Evolutionary conservation across 2,329 filamentous ascomycete species (phyloP), one percentile per base, ranked within the genome.

Genomic region (Claviceps citrina): DNA sequence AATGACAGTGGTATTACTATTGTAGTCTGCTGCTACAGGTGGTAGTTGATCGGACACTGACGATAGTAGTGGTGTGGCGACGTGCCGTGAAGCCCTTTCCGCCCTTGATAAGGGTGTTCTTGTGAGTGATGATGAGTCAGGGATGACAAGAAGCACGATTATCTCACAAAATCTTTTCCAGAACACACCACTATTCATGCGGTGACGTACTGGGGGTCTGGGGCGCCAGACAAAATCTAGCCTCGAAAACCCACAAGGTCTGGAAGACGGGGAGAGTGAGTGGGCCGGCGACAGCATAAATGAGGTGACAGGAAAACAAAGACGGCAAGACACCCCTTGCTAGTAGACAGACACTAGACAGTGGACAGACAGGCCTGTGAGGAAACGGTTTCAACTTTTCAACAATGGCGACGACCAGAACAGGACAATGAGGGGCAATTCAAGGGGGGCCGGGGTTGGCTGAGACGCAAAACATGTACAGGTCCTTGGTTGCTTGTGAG

Each of bases 241-340:
- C 24, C 20, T 27, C 24, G 30, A 39, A 39, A 39, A 35, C 31
- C 36, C 32, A 31, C 31, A 36, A 36, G 18, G 30, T 28, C 31
- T 38, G 30, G 12, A 18, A 19, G 26, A 18, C 31, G 19, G 27
- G 16, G 28, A 32, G 31, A 5, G 15, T 9, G 18, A 25, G 36
- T 43, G 41, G 36, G 41, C 32, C 36, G 19, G 15, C 22, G 32
- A n/a, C 13, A 24, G 31, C 25, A 27, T 27, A 24, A 15, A 22
- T 22, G 36, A 31, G 13, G 10, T 5, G 38, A 40, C 25, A 18
- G n/a, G 13, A 30, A 25, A 24, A 30, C 28, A 26, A 18, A 13
- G n/a, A 20, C 20, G 25, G 28, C 13, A 32, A 31, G 28, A 39
- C 36, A 38, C 16, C 7, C 27, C 15, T 13, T 13, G 36, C n/a